phyloP scores from a whole-genome alignment of 75 land plant genomes.

The Azolla pinnata region DNA sequence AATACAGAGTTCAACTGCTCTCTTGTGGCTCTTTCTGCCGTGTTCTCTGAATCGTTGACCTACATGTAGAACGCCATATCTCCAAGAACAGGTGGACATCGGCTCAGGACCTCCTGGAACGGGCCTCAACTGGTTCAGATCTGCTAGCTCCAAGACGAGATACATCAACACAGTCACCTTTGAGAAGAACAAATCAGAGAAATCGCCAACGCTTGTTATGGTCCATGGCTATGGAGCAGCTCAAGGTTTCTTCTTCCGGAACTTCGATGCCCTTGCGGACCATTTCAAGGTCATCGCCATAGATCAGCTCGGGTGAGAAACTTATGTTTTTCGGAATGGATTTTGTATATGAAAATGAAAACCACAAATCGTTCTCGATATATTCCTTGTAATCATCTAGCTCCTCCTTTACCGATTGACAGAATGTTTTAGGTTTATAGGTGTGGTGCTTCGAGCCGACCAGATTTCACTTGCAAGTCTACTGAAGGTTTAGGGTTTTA shows the following conservation, averaged over 20 bases:
- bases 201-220: slow-evolving; percentile 80
- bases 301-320: slow-evolving; percentile 93
- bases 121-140: slow-evolving; percentile 76
- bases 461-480: slow-evolving; percentile 92
- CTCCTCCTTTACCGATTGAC: not conserved
- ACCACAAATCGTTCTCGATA: too few species aligned
- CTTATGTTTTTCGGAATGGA: too few species aligned
- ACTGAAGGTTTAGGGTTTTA: slow-evolving; percentile 99
- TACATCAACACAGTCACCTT: slow-evolving; percentile 89
- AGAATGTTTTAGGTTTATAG: slow-evolving; percentile 30
- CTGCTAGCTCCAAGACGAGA: slow-evolving; percentile 65
- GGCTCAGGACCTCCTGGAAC: slow-evolving; percentile 92
- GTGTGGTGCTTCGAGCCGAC: slow-evolving; percentile 99
- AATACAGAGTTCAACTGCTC: too few species aligned
- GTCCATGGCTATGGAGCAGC: slow-evolving; percentile 99
- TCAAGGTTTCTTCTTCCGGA: slow-evolving; percentile 93
- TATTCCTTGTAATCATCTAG: not conserved
- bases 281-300: slow-evolving; percentile 74
- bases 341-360: too few species aligned
- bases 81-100: slow-evolving; percentile 79
- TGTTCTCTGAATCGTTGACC: too few species aligned
- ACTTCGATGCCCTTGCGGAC: slow-evolving; percentile 83
- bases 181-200: slow-evolving; percentile 34
- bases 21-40: too few species aligned
- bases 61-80: slow-evolving; percentile 59